A percentile compares a stretch with the other conserved stretches of the same genome.
phyloP scores from a whole-genome alignment of 2,329 filamentous ascomycete genomes.

The Scytalidium lignicola region DNA sequence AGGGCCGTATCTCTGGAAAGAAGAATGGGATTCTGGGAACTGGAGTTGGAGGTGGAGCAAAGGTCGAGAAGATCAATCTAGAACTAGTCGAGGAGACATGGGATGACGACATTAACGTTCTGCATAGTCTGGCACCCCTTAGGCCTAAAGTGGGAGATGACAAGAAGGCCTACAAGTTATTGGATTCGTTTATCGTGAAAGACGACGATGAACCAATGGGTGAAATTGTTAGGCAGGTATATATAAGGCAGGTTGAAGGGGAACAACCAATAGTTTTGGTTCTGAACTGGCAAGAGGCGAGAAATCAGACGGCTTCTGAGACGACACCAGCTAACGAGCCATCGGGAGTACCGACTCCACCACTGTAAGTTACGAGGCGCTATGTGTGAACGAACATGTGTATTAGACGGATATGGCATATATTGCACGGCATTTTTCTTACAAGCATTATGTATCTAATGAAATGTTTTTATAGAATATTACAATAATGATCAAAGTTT shows the following conservation, averaged over 20 bases:
- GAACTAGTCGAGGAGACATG: conserved; percentile 36
- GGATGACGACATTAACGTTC: conserved; percentile 38
- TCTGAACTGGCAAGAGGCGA: conserved; percentile 21
- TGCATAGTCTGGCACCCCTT: conserved; percentile 45
- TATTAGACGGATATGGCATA: background rate
- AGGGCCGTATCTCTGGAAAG: conserved; percentile 15
- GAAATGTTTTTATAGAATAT: too few relatives aligned
- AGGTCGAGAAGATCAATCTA: conserved; percentile 20
- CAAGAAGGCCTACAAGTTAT: conserved; percentile 54
- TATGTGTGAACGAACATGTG: background rate
- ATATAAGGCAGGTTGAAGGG: conserved; percentile 12
- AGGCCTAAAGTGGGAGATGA: conserved; percentile 44
- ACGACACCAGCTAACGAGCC: background rate
- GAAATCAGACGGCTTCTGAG: background rate
- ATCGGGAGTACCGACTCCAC: background rate
- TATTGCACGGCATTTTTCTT: too few relatives aligned
- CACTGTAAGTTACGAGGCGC: background rate
- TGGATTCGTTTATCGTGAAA: conserved; percentile 36
- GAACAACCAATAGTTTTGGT: conserved; percentile 16
- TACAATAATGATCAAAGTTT: too few relatives aligned
- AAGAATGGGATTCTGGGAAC: conserved; percentile 11
- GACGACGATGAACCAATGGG: conserved; percentile 23
- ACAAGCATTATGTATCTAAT: too few relatives aligned
- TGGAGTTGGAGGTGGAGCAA: conserved; percentile 10
- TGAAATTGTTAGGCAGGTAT: conserved; percentile 19